Base-by-base conservation (phyloP, 371 early-diverging fungal genomes). In the Mortierella sp. region DNA sequence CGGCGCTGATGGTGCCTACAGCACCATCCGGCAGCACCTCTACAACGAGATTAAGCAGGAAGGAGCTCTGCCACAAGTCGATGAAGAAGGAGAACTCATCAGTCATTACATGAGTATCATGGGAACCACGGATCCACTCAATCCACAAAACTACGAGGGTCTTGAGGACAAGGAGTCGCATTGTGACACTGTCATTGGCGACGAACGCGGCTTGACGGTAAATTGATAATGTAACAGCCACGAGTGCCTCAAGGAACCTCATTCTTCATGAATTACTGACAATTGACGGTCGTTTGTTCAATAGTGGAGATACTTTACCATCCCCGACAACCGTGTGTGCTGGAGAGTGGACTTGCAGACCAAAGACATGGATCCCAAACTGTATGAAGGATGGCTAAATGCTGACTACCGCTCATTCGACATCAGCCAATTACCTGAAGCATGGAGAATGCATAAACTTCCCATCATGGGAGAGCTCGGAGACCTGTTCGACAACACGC, bases 261-360 rank as follows among this genome's bases (percentile, higher is more conserved):
- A 1, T 8, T 13, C 7, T 19, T 9, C 41, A 25, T 28, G 31
- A 27, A 39, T 53, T 50, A 9, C 54, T 41, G 27, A 54, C 54
- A 16, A 16, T 10, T 3, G 8, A 54, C 31, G 34, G n/a, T 24
- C 16, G n/a, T 54, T 27, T 31, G 17, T 34, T 60, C 25, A 43
- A 10, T 50, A 71, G 72, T 63, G 67, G 57, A 54, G 67, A 37
- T 58, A 62, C 16, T 73, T 73, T 27, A 67, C 67, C 17, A 55
- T 63, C 39, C 67, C 67, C 24, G 39, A 60, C 37, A 67, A 73
- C 45, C 58, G 67, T 10, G 57, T 73, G 47, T 58, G 63, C 40
- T 73, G 74, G 74, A 57, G 67, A 43, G 28, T 71, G 2, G 71
- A 71, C 28, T 31, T 60, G 25, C 71, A 71, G 54, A 43, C 57